Base-by-base conservation (phyloP, 192 early-diverging fungal species). In the Linnemannia exigua region DNA sequence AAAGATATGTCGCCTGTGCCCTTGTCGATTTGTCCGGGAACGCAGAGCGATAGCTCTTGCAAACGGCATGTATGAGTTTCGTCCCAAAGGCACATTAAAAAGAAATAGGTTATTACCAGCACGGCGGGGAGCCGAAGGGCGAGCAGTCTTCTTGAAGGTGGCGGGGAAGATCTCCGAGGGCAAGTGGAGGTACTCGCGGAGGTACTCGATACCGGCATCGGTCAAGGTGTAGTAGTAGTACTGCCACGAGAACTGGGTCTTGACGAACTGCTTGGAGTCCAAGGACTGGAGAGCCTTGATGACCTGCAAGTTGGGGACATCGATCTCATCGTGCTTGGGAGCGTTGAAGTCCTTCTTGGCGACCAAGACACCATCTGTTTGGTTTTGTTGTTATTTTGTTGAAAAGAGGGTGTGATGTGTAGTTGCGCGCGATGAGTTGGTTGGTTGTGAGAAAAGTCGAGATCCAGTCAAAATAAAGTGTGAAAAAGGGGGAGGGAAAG, bases 221-320 rank as follows among this genome's bases (percentile, higher is more conserved):
- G 98, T 99, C 87, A 99, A 93, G 90, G 94, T 97, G 92, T 99
- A 99, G 96, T 99, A 99, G 94, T 98, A 99, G 93, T 97, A 97
- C 89, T 99, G 98, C 98, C 98, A 99, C 89, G 97, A 98, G 95
- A 99, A 99, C 87, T 95, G 95, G 80, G 95, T 96, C 91, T 96
- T 97, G 89, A 99, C 98, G 77, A 89, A 96, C 81, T 96, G 97
- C 88, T 94, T 94, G 74, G 98, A 99, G 89, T 93, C 91, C 88
- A 99, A 93, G 75, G 95, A 97, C 94, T 99, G 97, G 84, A 98
- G 95, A 79, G 97, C 96, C 95, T 99, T 99, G 93, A 99, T 98
- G 88, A 99, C 98, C 88, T 99, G 93, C 35, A 99, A 91, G 95
- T 99, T 99, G 80, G 97, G 96, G 73, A 99, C 98, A 85, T 97